Base-by-base conservation (phyloP, 2,329 filamentous ascomycete species). In the Fusarium protoensiforme region DNA sequence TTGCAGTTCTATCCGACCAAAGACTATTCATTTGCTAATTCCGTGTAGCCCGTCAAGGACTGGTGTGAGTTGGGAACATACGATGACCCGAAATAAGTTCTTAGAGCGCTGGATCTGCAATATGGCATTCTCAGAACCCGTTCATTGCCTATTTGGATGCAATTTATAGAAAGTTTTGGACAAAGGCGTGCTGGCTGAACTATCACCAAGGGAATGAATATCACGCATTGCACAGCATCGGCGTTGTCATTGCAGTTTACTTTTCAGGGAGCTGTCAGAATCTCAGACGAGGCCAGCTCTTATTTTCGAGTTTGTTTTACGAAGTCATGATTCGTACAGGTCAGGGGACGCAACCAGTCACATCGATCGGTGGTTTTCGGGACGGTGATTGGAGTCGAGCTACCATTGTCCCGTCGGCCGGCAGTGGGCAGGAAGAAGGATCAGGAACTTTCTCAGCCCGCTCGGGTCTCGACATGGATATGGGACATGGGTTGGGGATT, bases 21-120 rank as follows among this genome's bases (percentile, higher is more conserved):
- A 18, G 16, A 61, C 56, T n/a, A 43, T 31, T 36, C 39, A 33
- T 38, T 53, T 59, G 41, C 79, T 82, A 75, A 82, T 69, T 33
- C 11, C 10, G 22, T 36, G 41, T 62, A 92, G 90, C 88, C 89
- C 67, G 85, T 93, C 63, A 92, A 88, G 72, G 86, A 90, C 76
- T 93, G 92, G 92, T 93, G 92, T 77, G 88, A 92, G 39, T 84
- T 85, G 57, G 85, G 85, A 68, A 83, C 75, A 9, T 79, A 83
- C 51, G 68, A 81, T 66, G 61, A 77, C 54, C 64, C 61, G 20
- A n/a, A 51, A 36, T 35, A 20, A 56, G 22, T 10, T 24, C 18
- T 43, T 35, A 35, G 18, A 20, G n/a, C 22, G 24, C 43, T 29
- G 35, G 35, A 33, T 53, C 29, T 39, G 48, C 35, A 64, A 33